These are phyloP conservation scores for Zygoascus ofunaensis DNA, from an alignment of 805 yeast genomes.

Conservation along the genomic window DNA sequence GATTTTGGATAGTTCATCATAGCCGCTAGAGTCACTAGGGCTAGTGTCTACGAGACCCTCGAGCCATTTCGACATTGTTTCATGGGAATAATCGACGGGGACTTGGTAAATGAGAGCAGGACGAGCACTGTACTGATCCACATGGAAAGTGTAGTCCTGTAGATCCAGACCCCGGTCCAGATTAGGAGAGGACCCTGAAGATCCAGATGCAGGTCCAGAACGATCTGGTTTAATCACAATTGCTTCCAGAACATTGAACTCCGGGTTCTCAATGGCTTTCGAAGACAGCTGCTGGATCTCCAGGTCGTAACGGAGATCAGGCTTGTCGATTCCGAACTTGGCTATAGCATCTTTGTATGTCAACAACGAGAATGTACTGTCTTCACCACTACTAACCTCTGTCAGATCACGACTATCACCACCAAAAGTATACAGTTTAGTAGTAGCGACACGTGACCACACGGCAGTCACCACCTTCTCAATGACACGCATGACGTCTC, in stretches of 20 bases:
- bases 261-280: conserved; percentile 29
- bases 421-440: conserved; percentile 27
- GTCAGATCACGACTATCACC: conserved; percentile 3
- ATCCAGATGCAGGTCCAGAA: too few species aligned
- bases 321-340: conserved; percentile 85
- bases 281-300: conserved; percentile 43
- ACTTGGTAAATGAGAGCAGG: conserved; percentile 2
- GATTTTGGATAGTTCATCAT: conserved; percentile 1
- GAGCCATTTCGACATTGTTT: neutral
- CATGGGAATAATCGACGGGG: neutral
- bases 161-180: too few species aligned
- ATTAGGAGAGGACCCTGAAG: too few species aligned
- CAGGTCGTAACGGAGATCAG: conserved; percentile 61
- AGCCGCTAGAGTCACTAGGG: too few species aligned
- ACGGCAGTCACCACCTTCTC: conserved; percentile 45
- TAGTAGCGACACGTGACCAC: conserved; percentile 43
- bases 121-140: neutral
- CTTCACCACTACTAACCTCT: neutral
- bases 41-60: neutral
- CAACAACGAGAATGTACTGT: conserved; percentile 24
- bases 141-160: conserved; percentile 1
- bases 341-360: conserved; percentile 62
- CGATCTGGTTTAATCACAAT: conserved; percentile 40
- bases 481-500: conserved; percentile 58
- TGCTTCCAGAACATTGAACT: conserved; percentile 67